These are phyloP conservation scores for Pythium aristosporum DNA, from an alignment of 352 stramenopile genomes.

Conservation along the genomic window DNA sequence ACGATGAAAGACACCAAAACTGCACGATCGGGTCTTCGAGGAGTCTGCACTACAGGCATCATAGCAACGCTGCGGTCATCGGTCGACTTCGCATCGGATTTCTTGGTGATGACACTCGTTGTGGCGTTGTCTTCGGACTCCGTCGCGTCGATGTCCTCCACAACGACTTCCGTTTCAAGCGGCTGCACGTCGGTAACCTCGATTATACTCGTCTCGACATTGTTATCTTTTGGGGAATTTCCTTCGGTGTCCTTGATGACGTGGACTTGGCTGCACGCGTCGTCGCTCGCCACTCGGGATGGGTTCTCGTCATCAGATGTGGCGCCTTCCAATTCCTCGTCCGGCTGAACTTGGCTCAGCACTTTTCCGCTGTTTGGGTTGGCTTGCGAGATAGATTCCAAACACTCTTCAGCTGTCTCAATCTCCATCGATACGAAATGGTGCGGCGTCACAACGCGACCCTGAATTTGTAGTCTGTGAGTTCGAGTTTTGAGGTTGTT, in stretches of 20 bases:
- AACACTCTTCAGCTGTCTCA: conserved; percentile 30
- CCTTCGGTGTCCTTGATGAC: not conserved
- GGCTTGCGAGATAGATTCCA: conserved; percentile 21
- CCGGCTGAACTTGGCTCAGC: conserved; percentile 1
- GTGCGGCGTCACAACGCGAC: conserved; percentile 33
- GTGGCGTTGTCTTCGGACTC: not conserved
- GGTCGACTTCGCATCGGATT: not conserved
- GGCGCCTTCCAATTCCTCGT: conserved; percentile 14
- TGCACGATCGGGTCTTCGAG: not conserved
- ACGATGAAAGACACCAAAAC: conserved; percentile 11
- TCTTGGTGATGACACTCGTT: not conserved
- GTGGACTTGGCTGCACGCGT: not conserved
- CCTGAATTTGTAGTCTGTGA: conserved; percentile 15
- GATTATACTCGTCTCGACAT: not conserved
- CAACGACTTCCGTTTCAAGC: not conserved
- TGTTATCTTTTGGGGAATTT: not conserved
- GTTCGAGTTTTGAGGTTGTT: not conserved
- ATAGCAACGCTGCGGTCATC: not conserved
- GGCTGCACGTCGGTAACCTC: not conserved
- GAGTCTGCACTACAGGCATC: not conserved
- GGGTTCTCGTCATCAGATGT: not conserved
- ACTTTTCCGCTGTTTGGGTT: not conserved
- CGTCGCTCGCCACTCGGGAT: not conserved
- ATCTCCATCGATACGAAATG: conserved; percentile 38
- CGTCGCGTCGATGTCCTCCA: not conserved